phyloP scores from a whole-genome alignment of 2,329 filamentous ascomycete genomes.

The Ceratocystis variospora region DNA sequence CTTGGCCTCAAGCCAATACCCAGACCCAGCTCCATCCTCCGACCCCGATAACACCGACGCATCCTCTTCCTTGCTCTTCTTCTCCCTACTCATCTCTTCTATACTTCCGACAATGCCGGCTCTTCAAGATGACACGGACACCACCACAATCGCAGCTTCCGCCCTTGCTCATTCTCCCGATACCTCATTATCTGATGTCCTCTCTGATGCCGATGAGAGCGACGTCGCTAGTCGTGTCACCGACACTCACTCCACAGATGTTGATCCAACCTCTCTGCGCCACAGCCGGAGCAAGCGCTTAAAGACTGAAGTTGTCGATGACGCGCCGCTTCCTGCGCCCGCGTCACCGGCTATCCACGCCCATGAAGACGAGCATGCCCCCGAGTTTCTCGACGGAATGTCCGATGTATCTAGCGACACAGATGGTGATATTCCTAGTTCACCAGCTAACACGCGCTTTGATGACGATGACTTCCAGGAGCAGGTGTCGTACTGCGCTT shows the following conservation, averaged over 20 bases:
- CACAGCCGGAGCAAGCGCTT: conserved; percentile 30
- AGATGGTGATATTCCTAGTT: conserved; percentile 68
- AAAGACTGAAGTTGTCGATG: conserved; percentile 33
- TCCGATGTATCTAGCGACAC: conserved; percentile 81
- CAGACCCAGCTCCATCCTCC: too few species aligned
- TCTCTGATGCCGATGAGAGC: conserved; percentile 29
- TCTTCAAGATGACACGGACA: conserved; percentile 9
- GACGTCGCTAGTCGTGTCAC: conserved; percentile 1
- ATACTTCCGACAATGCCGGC: conserved; percentile 11
- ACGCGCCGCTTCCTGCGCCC: conserved; percentile 33
- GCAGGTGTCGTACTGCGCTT: conserved; percentile 64
- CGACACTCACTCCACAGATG: background rate
- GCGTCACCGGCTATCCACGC: conserved; percentile 20
- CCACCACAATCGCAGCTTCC: background rate
- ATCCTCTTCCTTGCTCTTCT: background rate
- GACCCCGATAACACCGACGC: too few species aligned
- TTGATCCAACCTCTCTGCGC: conserved; percentile 24
- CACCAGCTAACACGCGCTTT: conserved; percentile 49
- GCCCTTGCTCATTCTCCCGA: background rate
- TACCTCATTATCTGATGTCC: conserved; percentile 11
- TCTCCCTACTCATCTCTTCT: background rate
- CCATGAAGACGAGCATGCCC: conserved; percentile 33
- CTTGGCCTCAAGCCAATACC: background rate
- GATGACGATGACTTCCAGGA: conserved; percentile 65
- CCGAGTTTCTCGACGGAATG: conserved; percentile 42